Base-by-base conservation (phyloP, 176 grass and related monocot genomes). In the Alloteropsis semialata region DNA sequence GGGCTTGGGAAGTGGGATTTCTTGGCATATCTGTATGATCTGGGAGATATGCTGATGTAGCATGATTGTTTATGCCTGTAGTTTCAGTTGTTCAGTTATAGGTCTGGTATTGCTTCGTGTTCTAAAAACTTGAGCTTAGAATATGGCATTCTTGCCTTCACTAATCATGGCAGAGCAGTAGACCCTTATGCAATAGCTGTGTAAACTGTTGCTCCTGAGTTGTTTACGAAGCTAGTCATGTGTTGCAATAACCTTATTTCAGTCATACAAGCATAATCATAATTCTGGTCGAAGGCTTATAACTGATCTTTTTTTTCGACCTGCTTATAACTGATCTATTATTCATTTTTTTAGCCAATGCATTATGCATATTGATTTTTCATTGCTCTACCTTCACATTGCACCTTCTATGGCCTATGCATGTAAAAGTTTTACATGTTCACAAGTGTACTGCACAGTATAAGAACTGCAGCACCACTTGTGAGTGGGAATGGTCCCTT, bases 131-230 rank as follows among this genome's bases (percentile, higher is more conserved):
- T 37, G 38, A 32, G 50, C 27, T 56, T 56, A 69, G 9, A 27
- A 43, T 37, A 43, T 29, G 5, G n/a, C n/a, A 49, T 75, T 38
- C 17, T 5, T 32, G 33, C 57, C 24, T 15, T 82, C 61, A 19
- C 50, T 64, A 83, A 50, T 74, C n/a, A 50, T 29, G 24, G 34
- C 70, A 65, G 21, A 73, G 13, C 56, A 64, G 67, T 72, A 36
- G 9, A 39, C 3, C 5, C 54, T 54, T 5, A 54, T 75, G 70
- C 24, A 53, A 16, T 44, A 33, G 11, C 50, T 67, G 49, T 12
- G n/a, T 67, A 7, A 30, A 10, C 30, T 29, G 1, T 25, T 84
- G 27, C 28, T 67, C 60, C 14, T 54, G 42, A 7, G 46, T 56
- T 66, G 11, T 41, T 28, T 76, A 17, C 44, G 16, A 65, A 50